A percentile compares a stretch with the other conserved stretches of the same genome.
phyloP scores from a whole-genome alignment of 768 basidiomycete genomes.

The Macrolepiota fuliginosa region DNA sequence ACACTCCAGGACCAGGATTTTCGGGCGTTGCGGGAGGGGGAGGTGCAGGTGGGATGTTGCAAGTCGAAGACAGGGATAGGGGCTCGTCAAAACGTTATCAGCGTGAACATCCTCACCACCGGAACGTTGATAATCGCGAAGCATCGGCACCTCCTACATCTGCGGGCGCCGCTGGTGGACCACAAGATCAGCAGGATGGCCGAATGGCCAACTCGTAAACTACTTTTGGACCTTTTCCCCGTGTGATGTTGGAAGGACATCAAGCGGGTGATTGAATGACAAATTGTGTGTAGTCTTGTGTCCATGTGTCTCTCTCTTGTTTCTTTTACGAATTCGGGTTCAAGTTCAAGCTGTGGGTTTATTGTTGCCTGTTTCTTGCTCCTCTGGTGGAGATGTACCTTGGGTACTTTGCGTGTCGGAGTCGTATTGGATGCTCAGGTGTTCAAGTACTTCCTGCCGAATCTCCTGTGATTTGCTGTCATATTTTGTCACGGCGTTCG shows the following conservation, averaged over 20 bases:
- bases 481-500: background rate
- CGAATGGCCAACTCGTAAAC: constrained; percentile 30
- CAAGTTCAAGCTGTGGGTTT: background rate
- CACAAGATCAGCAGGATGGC: constrained; percentile 22
- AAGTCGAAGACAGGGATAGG: constrained; percentile 24
- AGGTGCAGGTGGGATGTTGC: constrained; percentile 28
- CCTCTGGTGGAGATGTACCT: background rate
- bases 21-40: constrained; percentile 25
- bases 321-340: background rate
- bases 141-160: constrained; percentile 3
- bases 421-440: background rate
- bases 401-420: background rate
- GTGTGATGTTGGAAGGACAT: constrained; percentile 1
- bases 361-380: constrained; percentile 5
- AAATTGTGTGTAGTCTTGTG: background rate
- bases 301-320: background rate
- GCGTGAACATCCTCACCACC: constrained; percentile 37
- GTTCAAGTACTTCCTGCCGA: background rate
- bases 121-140: constrained; percentile 38
- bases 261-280: background rate
- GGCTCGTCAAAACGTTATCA: constrained; percentile 56
- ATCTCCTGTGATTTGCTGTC: background rate
- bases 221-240: constrained; percentile 14
- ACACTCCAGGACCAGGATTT: constrained; percentile 6
- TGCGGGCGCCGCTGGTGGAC: background rate